Percentiles rank a stretch among this genome's conserved stretches.
phyloP scores from a whole-genome alignment of 2,329 filamentous ascomycete genomes.

The Talaromyces sp. region DNA sequence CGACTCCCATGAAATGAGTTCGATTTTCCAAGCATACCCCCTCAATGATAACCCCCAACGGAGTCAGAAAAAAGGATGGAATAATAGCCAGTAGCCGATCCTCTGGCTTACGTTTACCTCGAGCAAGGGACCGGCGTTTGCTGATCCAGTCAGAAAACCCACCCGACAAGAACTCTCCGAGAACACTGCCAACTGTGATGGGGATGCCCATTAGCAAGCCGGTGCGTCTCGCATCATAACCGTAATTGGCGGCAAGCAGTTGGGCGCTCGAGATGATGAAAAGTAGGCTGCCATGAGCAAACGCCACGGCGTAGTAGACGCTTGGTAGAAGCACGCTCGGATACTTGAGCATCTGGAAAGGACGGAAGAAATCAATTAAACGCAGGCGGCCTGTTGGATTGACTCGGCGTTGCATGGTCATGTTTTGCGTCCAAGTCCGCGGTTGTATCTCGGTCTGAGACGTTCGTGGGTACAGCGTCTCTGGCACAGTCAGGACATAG shows the following conservation, averaged over 20 bases:
- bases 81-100: constrained; percentile 18
- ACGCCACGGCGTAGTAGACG: constrained; percentile 18
- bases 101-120: constrained; percentile 24
- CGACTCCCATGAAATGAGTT: constrained; percentile 43
- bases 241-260: constrained; percentile 52
- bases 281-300: constrained; percentile 20
- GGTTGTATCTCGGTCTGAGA: not conserved
- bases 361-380: constrained; percentile 13
- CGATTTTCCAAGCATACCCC: constrained; percentile 13
- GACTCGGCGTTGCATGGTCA: not conserved
- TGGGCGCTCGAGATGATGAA: constrained; percentile 48
- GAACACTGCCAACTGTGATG: constrained; percentile 18
- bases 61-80: constrained; percentile 9
- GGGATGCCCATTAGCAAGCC: constrained; percentile 21
- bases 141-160: constrained; percentile 24
- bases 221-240: constrained; percentile 18
- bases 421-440: not conserved
- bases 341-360: constrained; percentile 19
- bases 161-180: constrained; percentile 22
- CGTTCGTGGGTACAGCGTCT: constrained; percentile 1
- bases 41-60: constrained; percentile 16
- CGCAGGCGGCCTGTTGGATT: not conserved
- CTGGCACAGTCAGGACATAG: constrained; percentile 10
- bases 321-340: constrained; percentile 15
- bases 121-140: constrained; percentile 19